Base-by-base conservation (phyloP, 2,329 filamentous ascomycete species). In the Ceratocystis cubensis region DNA sequence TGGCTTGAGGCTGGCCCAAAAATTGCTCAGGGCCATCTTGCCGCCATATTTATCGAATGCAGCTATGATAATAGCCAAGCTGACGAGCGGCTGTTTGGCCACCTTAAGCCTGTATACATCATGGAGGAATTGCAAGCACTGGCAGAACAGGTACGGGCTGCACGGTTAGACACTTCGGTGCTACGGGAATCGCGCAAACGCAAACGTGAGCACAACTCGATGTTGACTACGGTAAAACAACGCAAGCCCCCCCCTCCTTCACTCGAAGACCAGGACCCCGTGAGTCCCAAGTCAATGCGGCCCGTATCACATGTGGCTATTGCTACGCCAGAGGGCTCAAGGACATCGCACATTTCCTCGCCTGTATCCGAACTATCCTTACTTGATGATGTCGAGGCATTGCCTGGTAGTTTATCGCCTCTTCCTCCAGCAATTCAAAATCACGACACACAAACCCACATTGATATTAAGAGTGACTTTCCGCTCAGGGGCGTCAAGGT, bases 31-130 rank as follows among this genome's bases (percentile, higher is more conserved):
- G 89, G 90, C 1, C 80, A 82, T 3, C 80, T 99, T 0, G 82
- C 81, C 0, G 93, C 88, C 10, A 88, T 99, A 13, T 93, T 97
- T 73, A 95, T 99, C 71, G 94, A 99, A 78, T 97, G 93, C 75
- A 96, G 90, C 69, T 99, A 93, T 74, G 88, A 91, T 69, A 88
- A 96, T 74, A 83, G 84, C 6, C 88, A 91, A 71, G 81, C 84
- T 25, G 86, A 94, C 68, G 86, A 88, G 63, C 83, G 86, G 0
- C 80, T 99, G 0, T 99, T 91, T 70, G 94, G 94, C 0, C 94
- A 99, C 71, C 79, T 99, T 15, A 89, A 90, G 46, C 94, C 94
- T 0, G 81, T 85, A 0, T 94, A 91, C 73, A 76, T 99, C 13
- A 84, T 93, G 28, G 83, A 88, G 59, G 94, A 99, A 75, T 79